Percentiles rank a stretch among this genome's conserved stretches.
These are phyloP conservation scores for Vachellia collinsii DNA, from an alignment of 306 rosid species.

Conservation along the genomic window DNA sequence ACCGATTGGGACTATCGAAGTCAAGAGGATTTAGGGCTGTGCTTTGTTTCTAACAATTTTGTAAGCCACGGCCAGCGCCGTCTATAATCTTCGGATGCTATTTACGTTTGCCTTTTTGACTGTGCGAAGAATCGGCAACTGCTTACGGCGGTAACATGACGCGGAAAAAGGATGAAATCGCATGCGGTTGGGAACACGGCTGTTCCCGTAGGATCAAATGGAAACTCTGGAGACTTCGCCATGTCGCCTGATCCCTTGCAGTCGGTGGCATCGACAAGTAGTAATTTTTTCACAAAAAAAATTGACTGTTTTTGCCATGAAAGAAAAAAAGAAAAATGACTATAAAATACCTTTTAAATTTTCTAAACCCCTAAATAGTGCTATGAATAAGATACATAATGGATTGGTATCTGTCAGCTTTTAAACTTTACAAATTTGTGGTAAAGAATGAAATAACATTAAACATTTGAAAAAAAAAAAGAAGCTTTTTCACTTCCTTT, in stretches of 20 bases:
- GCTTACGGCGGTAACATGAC: conserved; percentile 25
- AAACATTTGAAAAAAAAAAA: too few species aligned
- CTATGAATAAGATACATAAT: too few species aligned
- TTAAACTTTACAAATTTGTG: too few species aligned
- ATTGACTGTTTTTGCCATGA: too few species aligned
- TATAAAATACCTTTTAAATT: too few species aligned
- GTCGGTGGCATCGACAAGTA: not conserved
- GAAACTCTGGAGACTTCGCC: not conserved
- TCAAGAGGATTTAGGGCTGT: not conserved
- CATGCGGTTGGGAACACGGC: conserved; percentile 2
- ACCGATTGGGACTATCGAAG: not conserved
- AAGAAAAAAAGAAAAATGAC: too few species aligned
- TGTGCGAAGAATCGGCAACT: conserved; percentile 12
- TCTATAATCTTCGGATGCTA: not conserved
- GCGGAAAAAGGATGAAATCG: conserved; percentile 12
- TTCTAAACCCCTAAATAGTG: too few species aligned
- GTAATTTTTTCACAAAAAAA: too few species aligned
- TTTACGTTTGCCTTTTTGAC: not conserved
- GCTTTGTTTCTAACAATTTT: not conserved
- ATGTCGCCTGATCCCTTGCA: not conserved
- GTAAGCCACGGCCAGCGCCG: conserved; percentile 12
- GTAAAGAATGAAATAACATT: too few species aligned
- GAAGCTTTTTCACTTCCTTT: too few species aligned
- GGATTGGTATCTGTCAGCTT: too few species aligned
- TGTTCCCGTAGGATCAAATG: not conserved